phyloP scores from a whole-genome alignment of 1,284 basidiomycete species.

The Acaromyces ingoldii region DNA sequence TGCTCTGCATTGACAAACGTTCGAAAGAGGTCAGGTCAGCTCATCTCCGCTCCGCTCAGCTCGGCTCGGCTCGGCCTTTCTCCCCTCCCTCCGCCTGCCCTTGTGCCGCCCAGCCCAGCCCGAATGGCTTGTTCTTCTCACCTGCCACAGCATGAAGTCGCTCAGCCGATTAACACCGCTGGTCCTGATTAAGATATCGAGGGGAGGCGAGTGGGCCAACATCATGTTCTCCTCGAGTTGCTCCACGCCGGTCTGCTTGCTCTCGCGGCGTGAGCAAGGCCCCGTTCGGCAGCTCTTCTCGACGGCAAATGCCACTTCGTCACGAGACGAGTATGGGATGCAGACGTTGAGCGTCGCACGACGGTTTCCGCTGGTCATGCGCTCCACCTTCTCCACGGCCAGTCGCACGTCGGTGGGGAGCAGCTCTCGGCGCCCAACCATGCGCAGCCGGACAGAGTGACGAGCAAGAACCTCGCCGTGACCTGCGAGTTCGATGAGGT shows the following conservation, averaged over 20 bases:
- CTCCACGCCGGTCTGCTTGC: conserved; percentile 6
- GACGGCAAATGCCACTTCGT: conserved; percentile 77
- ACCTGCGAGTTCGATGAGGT: conserved; percentile 72
- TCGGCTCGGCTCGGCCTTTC: too few species aligned
- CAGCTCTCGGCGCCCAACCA: conserved; percentile 73
- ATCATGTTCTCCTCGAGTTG: conserved; percentile 32
- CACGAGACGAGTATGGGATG: conserved; percentile 85
- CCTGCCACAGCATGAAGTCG: conserved; percentile 89
- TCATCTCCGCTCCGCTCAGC: too few species aligned
- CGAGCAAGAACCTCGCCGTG: conserved; percentile 58
- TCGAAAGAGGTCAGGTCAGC: too few species aligned
- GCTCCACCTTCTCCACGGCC: conserved; percentile 70
- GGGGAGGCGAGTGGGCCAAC: conserved; percentile 66
- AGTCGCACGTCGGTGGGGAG: conserved; percentile 70
- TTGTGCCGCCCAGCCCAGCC: too few species aligned
- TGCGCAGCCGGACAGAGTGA: conserved; percentile 77
- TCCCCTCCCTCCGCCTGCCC: too few species aligned
- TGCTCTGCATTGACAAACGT: conserved; percentile 63
- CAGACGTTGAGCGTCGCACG: conserved; percentile 89
- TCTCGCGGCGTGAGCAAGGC: conserved; percentile 1
- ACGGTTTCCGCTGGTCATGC: conserved; percentile 69
- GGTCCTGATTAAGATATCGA: conserved; percentile 87
- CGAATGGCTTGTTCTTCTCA: too few species aligned
- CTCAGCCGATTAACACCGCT: conserved; percentile 85
- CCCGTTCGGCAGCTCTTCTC: neutral